Evolutionary conservation across 305 asterid genomes (phyloP).

Genomic region (Plantago coronopus): DNA sequence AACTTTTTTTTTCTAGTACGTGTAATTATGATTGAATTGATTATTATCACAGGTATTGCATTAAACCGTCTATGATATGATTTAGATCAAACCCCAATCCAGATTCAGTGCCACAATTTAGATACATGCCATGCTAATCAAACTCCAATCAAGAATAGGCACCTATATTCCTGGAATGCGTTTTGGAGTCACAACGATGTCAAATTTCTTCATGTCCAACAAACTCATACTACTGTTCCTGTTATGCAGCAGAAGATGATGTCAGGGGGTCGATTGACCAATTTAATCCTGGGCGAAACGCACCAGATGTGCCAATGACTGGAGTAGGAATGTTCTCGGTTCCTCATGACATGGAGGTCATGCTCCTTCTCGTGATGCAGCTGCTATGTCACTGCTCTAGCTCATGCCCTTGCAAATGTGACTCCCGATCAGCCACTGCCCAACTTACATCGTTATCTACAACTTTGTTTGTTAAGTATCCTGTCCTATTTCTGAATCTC

Average conservation of each 20-base stretch:
- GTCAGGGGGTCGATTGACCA: constrained; percentile 50
- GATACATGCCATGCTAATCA: too few species aligned
- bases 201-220: constrained; percentile 77
- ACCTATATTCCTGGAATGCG: constrained; percentile 89
- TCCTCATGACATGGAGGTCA: constrained; percentile 46
- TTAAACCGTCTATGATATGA: too few species aligned
- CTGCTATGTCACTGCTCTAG: constrained; percentile 39
- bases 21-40: too few species aligned
- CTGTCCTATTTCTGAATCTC: neutral
- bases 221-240: constrained; percentile 56
- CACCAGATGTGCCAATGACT: constrained; percentile 35
- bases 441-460: constrained; percentile 42
- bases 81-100: too few species aligned
- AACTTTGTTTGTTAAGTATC: neutral
- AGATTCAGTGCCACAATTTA: too few species aligned
- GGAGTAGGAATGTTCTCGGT: constrained; percentile 45
- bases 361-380: constrained; percentile 47
- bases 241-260: constrained; percentile 57
- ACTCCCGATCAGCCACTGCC: constrained; percentile 47
- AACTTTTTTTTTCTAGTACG: too few species aligned
- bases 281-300: constrained; percentile 45
- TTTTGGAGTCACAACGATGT: constrained; percentile 69
- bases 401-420: constrained; percentile 53
- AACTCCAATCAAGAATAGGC: too few species aligned
- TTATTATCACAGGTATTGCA: too few species aligned